These are phyloP conservation scores for Solanum arcanum DNA, from an alignment of 257 asterid genomes.

Conservation along the genomic window DNA sequence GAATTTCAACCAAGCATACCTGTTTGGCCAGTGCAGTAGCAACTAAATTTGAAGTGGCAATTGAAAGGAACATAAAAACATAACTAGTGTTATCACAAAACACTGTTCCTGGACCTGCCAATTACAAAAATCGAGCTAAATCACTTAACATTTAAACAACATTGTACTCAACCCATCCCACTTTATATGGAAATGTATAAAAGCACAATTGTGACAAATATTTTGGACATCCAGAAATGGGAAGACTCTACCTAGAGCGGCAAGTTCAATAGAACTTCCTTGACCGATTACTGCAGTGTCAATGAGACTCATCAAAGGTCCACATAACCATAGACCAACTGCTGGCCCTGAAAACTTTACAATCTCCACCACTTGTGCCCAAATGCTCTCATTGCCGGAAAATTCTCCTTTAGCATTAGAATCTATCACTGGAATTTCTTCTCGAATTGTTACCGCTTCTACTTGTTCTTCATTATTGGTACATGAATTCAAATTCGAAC, in stretches of 20 bases:
- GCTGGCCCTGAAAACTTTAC: slow-evolving; percentile 97
- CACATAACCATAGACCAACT: slow-evolving; percentile 86
- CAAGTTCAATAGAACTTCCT: slow-evolving; percentile 85
- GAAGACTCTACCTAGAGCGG: slow-evolving; percentile 60
- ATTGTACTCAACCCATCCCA: neutral
- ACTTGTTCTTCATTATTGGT: neutral
- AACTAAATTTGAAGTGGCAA: slow-evolving; percentile 93
- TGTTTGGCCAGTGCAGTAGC: slow-evolving; percentile 80
- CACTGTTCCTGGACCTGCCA: slow-evolving; percentile 91
- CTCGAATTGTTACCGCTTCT: slow-evolving; percentile 11
- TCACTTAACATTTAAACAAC: neutral
- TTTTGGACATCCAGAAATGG: neutral
- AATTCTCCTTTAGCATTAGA: slow-evolving; percentile 20
- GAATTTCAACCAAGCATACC: slow-evolving; percentile 24
- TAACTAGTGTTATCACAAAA: slow-evolving; percentile 77
- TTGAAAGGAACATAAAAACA: slow-evolving; percentile 87
- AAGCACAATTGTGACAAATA: neutral
- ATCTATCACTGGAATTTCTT: slow-evolving; percentile 11
- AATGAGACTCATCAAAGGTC: slow-evolving; percentile 91
- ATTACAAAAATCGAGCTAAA: neutral
- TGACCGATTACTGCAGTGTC: slow-evolving; percentile 95
- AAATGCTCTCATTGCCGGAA: slow-evolving; percentile 43
- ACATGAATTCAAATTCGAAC: neutral
- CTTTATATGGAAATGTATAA: neutral
- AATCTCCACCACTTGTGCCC: slow-evolving; percentile 69